phyloP scores from a whole-genome alignment of 2,329 filamentous ascomycete genomes.

The Calonectria hongkongensis region DNA sequence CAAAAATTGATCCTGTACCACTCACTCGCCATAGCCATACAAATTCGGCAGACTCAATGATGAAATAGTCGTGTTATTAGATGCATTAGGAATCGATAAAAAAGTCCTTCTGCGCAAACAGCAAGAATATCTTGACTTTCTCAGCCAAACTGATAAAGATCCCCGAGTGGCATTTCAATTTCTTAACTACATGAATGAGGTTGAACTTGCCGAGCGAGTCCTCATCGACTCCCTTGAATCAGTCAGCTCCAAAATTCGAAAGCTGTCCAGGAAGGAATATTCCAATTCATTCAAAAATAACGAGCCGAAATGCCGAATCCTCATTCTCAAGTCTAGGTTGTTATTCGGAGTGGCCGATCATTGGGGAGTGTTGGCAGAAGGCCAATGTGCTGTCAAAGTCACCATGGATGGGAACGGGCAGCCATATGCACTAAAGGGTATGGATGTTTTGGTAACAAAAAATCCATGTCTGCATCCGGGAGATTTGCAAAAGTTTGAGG shows the following conservation, averaged over 20 bases:
- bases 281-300: conserved; percentile 53
- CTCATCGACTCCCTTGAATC: conserved; percentile 57
- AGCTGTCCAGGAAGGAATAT: conserved; percentile 60
- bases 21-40: conserved; percentile 54
- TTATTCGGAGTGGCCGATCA: conserved; percentile 64
- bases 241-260: conserved; percentile 52
- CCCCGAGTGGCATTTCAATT: conserved; percentile 13
- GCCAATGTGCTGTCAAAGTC: conserved; percentile 62
- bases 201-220: conserved; percentile 10
- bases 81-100: conserved; percentile 36
- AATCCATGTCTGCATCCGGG: conserved; percentile 64
- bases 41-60: conserved; percentile 64
- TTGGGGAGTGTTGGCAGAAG: conserved; percentile 59
- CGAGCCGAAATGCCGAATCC: conserved; percentile 61
- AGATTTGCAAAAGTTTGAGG: conserved; percentile 65
- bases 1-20: conserved; percentile 42
- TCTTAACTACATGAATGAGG: background rate
- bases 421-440: conserved; percentile 58
- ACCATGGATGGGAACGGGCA: conserved; percentile 60
- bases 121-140: conserved; percentile 17
- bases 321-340: conserved; percentile 61
- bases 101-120: background rate
- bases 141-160: background rate
- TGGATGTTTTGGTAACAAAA: conserved; percentile 62
- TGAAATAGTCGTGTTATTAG: conserved; percentile 62